Evolutionary conservation across 1,284 basidiomycete species (phyloP), one percentile per base, ranked within the genome.

Genomic region (Flammula alnicola): DNA sequence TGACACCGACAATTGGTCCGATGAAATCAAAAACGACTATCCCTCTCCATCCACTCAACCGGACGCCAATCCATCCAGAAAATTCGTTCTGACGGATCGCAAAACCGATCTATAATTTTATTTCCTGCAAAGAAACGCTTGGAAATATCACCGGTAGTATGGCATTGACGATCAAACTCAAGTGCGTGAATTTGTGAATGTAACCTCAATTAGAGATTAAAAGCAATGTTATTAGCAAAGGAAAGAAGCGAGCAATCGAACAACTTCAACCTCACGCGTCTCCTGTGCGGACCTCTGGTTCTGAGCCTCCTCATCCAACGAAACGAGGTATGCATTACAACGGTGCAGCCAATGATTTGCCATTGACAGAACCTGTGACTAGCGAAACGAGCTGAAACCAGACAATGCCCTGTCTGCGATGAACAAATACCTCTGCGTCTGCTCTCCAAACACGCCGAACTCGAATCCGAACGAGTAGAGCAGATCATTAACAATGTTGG

Each of bases 301-400:
- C 58, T 20, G 61, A 61, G 42, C 61, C 61, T 38, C 61, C 61
- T 48, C 61, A 63, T 53, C 61, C 59, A 31, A 63, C 61, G 12
- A 63, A 63, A 52, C 44, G 61, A 52, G 47, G 61, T 63, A 48
- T 63, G 59, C 46, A 62, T 64, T 37, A 19, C 19, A 41, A 6
- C 22, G 10, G 27, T 53, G 16, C 32, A 29, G 16, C n/a, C 16
- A 32, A 37, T 17, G 19, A 8, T 10, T 38, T 38, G 10, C 36
- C n/a, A 10, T 43, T 53, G 3, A 47, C 12, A 10, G 9, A 22
- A 14, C 9, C 30, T 30, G 19, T 37, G 25, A 32, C 41, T n/a
- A 87, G 85, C 76, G 3, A 88, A 83, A 68, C 80, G 83, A 36
- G 88, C 84, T 10, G 86, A 89, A 62, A 90, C 84, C 2, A 75